These are phyloP conservation scores for Taphrina betulina DNA, from an alignment of 1,139 yeast genomes.

Conservation along the genomic window DNA sequence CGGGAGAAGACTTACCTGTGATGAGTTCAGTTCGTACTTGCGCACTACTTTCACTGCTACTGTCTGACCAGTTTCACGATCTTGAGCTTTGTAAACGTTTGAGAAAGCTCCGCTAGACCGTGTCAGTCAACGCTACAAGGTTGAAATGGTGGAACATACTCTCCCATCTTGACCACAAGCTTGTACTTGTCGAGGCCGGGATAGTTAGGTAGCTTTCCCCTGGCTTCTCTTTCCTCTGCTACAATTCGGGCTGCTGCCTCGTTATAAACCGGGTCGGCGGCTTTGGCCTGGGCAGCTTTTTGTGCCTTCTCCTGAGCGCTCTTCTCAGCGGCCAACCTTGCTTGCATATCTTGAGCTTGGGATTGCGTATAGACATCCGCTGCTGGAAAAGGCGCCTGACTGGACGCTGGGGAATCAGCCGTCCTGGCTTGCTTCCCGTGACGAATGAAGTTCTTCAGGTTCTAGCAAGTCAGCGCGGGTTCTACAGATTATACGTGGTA, in stretches of 20 bases:
- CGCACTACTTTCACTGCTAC: slow-evolving; percentile 86
- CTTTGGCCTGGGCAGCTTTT: slow-evolving; percentile 6
- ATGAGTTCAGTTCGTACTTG: slow-evolving; percentile 58
- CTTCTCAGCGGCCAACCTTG: slow-evolving; percentile 1
- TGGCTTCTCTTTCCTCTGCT: slow-evolving; percentile 56
- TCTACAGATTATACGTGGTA: background rate
- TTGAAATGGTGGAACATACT: slow-evolving; percentile 38
- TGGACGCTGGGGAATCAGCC: slow-evolving; percentile 25
- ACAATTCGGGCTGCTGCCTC: slow-evolving; percentile 59
- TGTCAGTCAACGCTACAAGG: background rate
- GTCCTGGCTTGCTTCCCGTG: slow-evolving; percentile 72
- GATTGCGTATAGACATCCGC: slow-evolving; percentile 8
- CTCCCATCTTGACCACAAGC: slow-evolving; percentile 51
- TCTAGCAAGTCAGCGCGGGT: slow-evolving; percentile 43
- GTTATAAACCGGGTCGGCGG: slow-evolving; percentile 39
- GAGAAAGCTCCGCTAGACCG: slow-evolving; percentile 80
- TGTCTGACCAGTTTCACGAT: slow-evolving; percentile 49
- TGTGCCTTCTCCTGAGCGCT: slow-evolving; percentile 20
- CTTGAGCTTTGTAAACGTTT: slow-evolving; percentile 71
- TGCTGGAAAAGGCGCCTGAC: slow-evolving; percentile 16
- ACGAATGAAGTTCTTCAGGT: slow-evolving; percentile 74
- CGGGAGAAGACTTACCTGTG: slow-evolving; percentile 45
- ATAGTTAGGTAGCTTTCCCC: slow-evolving; percentile 49
- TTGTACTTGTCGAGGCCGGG: slow-evolving; percentile 51
- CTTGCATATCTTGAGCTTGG: background rate